Percentiles rank a stretch among this genome's conserved stretches.
These are phyloP conservation scores for Penicillium sp. DNA, from an alignment of 2,329 filamentous ascomycete genomes.

Conservation along the genomic window DNA sequence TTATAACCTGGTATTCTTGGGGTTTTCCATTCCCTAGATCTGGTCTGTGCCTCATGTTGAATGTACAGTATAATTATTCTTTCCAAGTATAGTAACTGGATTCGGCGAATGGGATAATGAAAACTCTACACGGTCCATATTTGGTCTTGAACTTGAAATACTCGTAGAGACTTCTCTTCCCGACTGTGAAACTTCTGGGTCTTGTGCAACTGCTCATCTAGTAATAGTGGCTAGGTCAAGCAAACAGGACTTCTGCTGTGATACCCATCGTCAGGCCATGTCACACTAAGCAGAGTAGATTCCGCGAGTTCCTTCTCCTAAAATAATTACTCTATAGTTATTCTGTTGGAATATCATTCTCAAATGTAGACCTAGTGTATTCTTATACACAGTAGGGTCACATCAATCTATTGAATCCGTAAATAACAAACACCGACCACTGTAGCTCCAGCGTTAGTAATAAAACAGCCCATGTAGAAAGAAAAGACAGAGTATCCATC, in stretches of 20 bases:
- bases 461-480: neutral
- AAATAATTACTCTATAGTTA: no score
- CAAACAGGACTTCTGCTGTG: neutral
- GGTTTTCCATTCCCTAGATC: slow-evolving; percentile 15
- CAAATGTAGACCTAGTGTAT: neutral
- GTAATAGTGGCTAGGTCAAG: neutral
- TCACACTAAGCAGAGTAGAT: neutral
- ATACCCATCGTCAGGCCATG: neutral
- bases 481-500: neutral
- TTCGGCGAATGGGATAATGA: slow-evolving; percentile 16
- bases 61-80: slow-evolving; percentile 22
- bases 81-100: slow-evolving; percentile 15
- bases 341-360: neutral
- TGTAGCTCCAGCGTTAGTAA: neutral
- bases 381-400: neutral
- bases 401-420: neutral
- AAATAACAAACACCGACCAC: neutral
- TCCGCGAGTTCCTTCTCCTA: neutral
- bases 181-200: neutral
- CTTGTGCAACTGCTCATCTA: neutral
- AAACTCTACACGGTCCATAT: slow-evolving; percentile 4
- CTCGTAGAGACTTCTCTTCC: neutral
- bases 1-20: neutral
- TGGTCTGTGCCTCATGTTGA: slow-evolving; percentile 6
- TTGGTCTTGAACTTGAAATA: neutral